phyloP scores from a whole-genome alignment of 208 protist genomes.

The Wallacemonas sp. region DNA sequence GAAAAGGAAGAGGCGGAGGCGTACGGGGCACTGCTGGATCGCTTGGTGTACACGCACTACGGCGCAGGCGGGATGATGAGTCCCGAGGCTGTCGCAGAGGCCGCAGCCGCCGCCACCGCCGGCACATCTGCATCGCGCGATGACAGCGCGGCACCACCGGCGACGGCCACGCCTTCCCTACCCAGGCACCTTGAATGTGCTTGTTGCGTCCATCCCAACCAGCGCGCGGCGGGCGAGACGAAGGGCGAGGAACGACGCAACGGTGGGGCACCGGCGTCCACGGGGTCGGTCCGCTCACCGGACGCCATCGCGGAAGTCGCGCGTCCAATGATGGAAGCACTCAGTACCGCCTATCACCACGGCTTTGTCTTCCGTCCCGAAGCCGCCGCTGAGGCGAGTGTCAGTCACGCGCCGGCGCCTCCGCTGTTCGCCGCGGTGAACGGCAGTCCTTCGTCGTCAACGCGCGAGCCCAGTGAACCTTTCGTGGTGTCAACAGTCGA shows the following conservation, averaged over 20 bases:
- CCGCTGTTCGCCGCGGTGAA: background rate
- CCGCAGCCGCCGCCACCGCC: background rate
- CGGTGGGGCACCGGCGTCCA: no score
- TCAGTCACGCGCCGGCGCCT: background rate
- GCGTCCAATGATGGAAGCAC: background rate
- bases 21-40: slow-evolving; percentile 62
- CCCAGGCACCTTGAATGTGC: background rate
- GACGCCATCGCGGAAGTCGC: background rate
- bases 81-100: background rate
- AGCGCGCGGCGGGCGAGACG: no score
- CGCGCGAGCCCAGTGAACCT: background rate
- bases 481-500: slow-evolving; percentile 35
- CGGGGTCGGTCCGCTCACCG: no score
- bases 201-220: background rate
- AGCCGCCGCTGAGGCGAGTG: background rate
- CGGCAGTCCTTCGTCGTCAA: background rate
- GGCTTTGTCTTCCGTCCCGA: slow-evolving; percentile 32
- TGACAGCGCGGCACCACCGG: background rate
- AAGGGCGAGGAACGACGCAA: no score
- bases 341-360: slow-evolving; percentile 19
- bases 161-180: background rate
- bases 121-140: background rate
- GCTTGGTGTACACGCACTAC: slow-evolving; percentile 51
- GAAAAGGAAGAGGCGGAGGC: slow-evolving; percentile 50
- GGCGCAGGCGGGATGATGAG: slow-evolving; percentile 28